Evolutionary conservation across 2,329 filamentous ascomycete genomes (phyloP), one percentile per base, ranked within the genome.

Genomic region (Trichoderma oligosporum): DNA sequence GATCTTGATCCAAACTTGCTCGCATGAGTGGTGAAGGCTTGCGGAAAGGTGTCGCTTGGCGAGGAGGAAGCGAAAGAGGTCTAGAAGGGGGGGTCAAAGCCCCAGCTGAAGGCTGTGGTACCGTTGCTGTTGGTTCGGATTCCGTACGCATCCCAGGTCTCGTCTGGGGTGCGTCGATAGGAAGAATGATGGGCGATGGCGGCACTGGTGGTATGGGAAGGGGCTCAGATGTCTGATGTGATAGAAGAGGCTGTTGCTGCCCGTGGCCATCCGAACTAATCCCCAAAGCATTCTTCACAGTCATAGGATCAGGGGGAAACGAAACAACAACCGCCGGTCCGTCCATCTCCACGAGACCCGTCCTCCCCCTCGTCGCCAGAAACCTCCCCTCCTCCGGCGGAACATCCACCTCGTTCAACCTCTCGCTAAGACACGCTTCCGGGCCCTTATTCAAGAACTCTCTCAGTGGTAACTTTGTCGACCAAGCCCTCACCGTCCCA

Each of bases 361-460:
- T 67, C 27, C 68, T 60, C 5, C 69, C 69, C 35, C 69, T 63
- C 1, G 61, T 56, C 1, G 63, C 61, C 12, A 73, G 46, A 22
- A 73, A 71, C 12, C 66, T 61, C 1, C 64, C 61, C 27, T 68
- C 67, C 2, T 69, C 70, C 0, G 67, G 66, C 3, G 70, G 66
- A 0, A 62, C 62, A 8, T 73, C 70, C 0, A 70, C 68, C 56
- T 74, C 72, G 25, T 70, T 77, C 14, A 86, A 61, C 11, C 83
- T 72, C 55, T 83, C 79, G 11, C 74, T 73, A 4, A 86, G 65
- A 60, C 82, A 85, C 16, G 68, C 69, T 7, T 83, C 78, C 0
- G 82, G 82, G 0, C 83, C 83, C 22, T 79, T 80, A 3, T 70
- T 67, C 1, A 86, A 64, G 45, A 84, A 86, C 1, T 84, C 77